Percentiles rank a stretch among this genome's conserved stretches.
Conservation (phyloP, 1,139 yeast genomes). For the Pneumocystis murina region DNA sequence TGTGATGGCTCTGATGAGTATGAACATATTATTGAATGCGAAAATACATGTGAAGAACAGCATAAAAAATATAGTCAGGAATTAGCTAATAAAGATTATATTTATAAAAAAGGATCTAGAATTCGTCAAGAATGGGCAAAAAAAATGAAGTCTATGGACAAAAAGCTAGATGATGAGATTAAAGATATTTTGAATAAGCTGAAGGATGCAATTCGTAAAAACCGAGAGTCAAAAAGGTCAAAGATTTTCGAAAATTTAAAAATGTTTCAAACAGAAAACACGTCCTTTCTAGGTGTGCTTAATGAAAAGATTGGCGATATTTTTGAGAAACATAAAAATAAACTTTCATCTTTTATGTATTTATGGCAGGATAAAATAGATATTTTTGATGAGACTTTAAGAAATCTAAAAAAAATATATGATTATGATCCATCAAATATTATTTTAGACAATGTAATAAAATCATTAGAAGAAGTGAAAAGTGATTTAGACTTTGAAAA, state of each 20-base stretch:
- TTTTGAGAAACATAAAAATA: neutral
- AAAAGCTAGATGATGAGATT: constrained; percentile 1
- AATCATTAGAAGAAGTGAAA: neutral
- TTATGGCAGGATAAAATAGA: neutral
- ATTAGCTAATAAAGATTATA: constrained; percentile 3
- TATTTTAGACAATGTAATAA: neutral
- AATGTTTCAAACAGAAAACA: neutral
- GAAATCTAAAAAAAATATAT: neutral
- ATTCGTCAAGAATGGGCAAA: constrained; percentile 13
- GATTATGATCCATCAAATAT: neutral
- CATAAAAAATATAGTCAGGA: constrained; percentile 22
- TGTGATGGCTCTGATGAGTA: constrained; percentile 92
- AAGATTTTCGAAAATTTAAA: neutral
- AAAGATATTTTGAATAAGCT: neutral
- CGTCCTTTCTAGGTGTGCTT: neutral
- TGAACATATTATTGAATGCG: constrained; percentile 34
- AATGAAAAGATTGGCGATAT: neutral
- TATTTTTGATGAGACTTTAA: neutral
- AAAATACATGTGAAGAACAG: constrained; percentile 43
- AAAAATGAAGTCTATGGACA: constrained; percentile 6
- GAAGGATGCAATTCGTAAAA: neutral
- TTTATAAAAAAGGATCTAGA: constrained; percentile 1
- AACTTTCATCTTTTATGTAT: neutral
- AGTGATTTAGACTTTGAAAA: neutral
- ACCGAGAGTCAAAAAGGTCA: neutral